Percentiles rank a stretch among this genome's conserved stretches.
These are phyloP conservation scores for Collybiopsis confluens DNA, from an alignment of 768 basidiomycete species.

Conservation along the genomic window DNA sequence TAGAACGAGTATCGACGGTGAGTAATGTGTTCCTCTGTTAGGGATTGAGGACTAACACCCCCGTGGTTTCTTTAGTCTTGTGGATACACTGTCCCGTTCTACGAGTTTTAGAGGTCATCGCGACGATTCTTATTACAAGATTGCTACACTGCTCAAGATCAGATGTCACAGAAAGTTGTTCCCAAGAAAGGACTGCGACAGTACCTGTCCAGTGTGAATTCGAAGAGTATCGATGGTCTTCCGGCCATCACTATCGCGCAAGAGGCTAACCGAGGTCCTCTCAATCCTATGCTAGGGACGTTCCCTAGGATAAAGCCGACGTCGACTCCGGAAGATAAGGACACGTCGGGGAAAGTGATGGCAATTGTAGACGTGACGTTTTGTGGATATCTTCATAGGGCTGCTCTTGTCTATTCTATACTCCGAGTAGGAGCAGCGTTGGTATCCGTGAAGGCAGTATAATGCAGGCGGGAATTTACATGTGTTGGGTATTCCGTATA, in stretches of 20 bases:
- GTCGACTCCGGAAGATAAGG: too few relatives aligned
- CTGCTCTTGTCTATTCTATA: background rate
- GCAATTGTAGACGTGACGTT: background rate
- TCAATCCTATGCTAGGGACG: too few relatives aligned
- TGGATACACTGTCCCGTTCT: conserved; percentile 61
- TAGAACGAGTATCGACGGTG: conserved; percentile 52
- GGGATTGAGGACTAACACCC: too few relatives aligned
- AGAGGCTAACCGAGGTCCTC: background rate
- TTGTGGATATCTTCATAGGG: background rate
- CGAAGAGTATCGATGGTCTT: conserved; percentile 52
- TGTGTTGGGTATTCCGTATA: too few relatives aligned
- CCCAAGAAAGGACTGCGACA: conserved; percentile 43
- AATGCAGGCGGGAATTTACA: too few relatives aligned
- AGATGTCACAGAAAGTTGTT: conserved; percentile 5
- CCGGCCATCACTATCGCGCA: conserved; percentile 37
- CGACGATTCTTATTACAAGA: conserved; percentile 43
- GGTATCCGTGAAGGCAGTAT: too few relatives aligned
- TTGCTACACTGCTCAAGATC: conserved; percentile 17
- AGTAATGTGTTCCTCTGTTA: conserved; percentile 15
- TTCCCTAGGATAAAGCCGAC: background rate
- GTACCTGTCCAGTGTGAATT: conserved; percentile 53
- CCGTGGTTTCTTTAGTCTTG: conserved; percentile 68
- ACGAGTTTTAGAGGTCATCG: conserved; percentile 54
- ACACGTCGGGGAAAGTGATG: background rate
- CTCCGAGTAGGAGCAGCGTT: too few relatives aligned